These are phyloP conservation scores for Rhizopus arrhizus DNA, from an alignment of 371 early-diverging fungal species.

Conservation along the genomic window DNA sequence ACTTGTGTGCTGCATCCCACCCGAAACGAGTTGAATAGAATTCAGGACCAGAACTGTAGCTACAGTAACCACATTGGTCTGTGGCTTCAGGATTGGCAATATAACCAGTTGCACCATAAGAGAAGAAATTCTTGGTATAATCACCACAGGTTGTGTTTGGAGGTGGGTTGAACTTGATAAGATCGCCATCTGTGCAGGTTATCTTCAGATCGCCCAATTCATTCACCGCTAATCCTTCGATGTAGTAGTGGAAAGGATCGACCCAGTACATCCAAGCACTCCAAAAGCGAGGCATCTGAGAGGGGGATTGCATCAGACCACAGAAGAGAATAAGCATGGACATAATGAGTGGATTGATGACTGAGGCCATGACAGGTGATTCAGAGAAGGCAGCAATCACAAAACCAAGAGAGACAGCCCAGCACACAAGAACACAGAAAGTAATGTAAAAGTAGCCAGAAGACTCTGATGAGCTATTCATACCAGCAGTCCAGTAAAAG, in stretches of 20 bases:
- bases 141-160: constrained; percentile 63
- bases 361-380: constrained; percentile 69
- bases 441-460: constrained; percentile 69
- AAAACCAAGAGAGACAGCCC: constrained; percentile 70
- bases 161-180: constrained; percentile 56
- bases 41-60: constrained; percentile 61
- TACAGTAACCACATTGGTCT: constrained; percentile 68
- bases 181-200: constrained; percentile 55
- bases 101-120: constrained; percentile 60
- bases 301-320: constrained; percentile 71
- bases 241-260: constrained; percentile 75
- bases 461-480: constrained; percentile 52
- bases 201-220: constrained; percentile 62
- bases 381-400: constrained; percentile 53
- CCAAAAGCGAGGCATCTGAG: constrained; percentile 76
- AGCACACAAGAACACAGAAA: constrained; percentile 62
- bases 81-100: constrained; percentile 54
- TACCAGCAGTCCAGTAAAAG: constrained; percentile 78
- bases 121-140: constrained; percentile 62
- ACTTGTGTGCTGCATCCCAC: constrained; percentile 69
- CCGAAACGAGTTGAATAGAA: constrained; percentile 51
- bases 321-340: constrained; percentile 72
- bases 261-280: constrained; percentile 79
- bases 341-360: constrained; percentile 75
- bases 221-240: constrained; percentile 75